Evolutionary conservation across 1,139 yeast species (phyloP), one percentile per base, ranked within the genome.

Genomic region (Meyerozyma elateridarum): DNA sequence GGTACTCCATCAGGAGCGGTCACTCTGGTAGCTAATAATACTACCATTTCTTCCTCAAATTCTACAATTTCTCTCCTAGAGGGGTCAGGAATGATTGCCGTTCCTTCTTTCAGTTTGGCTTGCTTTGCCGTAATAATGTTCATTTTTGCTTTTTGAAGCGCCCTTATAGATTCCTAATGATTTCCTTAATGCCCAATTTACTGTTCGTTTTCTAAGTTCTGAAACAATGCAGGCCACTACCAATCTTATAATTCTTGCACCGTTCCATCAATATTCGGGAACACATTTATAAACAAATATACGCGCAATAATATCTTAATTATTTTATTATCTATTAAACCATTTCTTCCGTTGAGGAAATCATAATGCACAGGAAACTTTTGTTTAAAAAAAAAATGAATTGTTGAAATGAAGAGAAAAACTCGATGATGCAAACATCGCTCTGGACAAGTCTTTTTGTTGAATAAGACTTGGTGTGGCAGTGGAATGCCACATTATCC

Each of bases 311-410:
- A 7, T 8, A 19, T 8, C 20, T 19, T 19, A 19, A 8, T 8
- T 7, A 19, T 19, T 19, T 19, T 19, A 8, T 19, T 8, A 19
- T 19, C 20, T 19, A 19, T 19, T 19, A 9, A 19, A 9, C 9
- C 9, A 7, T 8, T 19, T 19, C 9, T 17, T 22, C 26, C 26
- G 26, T 22, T 22, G 26, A 22, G 26, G 26, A 22, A 17, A 12
- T 15, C 28, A n/a, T n/a, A 20, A 28, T 28, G 21, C 30, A 28
- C 30, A 28, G 30, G 30, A 24, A 18, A 30, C 6, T n/a, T 14
- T 4, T n/a, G n/a, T n/a, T n/a, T n/a, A n/a, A n/a, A n/a, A 22
- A 9, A 21, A 15, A 7, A 12, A 28, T 12, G 20, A 9, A 20
- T 11, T 28, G 30, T 28, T 28, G 30, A 28, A 28, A 28, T 28